These are phyloP conservation scores for Melampsora americana DNA, from an alignment of 1,284 basidiomycete genomes.

Conservation along the genomic window DNA sequence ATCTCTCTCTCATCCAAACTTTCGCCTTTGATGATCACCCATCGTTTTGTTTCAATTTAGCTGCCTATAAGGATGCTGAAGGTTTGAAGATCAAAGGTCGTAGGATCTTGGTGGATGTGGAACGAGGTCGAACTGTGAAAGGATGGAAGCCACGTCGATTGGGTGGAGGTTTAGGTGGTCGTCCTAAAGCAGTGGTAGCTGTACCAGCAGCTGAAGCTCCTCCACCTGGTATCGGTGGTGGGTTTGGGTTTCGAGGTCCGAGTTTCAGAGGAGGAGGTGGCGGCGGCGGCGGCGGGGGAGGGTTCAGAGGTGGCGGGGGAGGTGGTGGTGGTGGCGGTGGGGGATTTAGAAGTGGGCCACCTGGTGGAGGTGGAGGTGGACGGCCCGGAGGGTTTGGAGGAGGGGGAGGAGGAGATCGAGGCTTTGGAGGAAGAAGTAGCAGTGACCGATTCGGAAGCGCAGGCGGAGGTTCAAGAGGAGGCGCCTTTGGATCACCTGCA, in stretches of 20 bases:
- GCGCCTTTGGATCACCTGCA: conserved; percentile 46
- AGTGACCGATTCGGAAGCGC: conserved; percentile 2
- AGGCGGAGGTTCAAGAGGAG: conserved; percentile 32
- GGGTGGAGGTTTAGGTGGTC: conserved; percentile 90
- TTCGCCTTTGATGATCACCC: background rate
- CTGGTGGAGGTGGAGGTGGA: conserved; percentile 50
- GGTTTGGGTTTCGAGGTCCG: conserved; percentile 46
- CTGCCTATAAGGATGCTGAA: conserved; percentile 99
- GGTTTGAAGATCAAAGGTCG: conserved; percentile 92
- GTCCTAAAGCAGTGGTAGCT: conserved; percentile 70
- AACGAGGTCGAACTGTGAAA: conserved; percentile 92
- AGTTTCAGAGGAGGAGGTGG: conserved; percentile 53
- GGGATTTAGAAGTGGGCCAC: conserved; percentile 57
- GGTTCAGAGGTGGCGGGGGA: conserved; percentile 54
- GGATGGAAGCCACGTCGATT: conserved; percentile 96
- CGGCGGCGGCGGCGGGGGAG: conserved; percentile 57
- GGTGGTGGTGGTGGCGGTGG: conserved; percentile 55
- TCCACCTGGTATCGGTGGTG: conserved; percentile 40
- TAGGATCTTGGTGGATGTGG: conserved; percentile 92
- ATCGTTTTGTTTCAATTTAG: conserved; percentile 57
- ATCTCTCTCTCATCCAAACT: background rate
- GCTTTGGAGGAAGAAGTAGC: conserved; percentile 24
- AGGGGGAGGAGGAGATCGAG: conserved; percentile 36
- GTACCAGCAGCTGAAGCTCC: conserved; percentile 20
- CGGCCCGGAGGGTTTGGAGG: conserved; percentile 46